Base-by-base conservation (phyloP, 1,284 basidiomycete genomes). In the Tilletia indica region DNA sequence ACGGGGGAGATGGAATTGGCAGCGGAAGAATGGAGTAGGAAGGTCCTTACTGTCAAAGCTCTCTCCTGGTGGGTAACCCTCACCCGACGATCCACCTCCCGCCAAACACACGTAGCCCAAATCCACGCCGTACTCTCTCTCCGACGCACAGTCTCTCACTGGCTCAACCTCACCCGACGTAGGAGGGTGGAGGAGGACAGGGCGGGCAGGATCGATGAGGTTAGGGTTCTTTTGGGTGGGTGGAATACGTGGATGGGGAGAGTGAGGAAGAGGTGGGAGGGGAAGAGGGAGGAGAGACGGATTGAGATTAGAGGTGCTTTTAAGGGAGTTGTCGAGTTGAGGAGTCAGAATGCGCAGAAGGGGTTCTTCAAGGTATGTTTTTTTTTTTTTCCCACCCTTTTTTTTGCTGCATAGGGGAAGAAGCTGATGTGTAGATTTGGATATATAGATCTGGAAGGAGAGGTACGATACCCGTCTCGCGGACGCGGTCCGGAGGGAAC, bases 51-150 rank as follows among this genome's bases (percentile, higher is more conserved):
- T 4, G 64, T 64, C 48, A 72, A 68, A 16, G 71, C 71, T 25
- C 48, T 79, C 31, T 69, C 71, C 0, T 79, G 78, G 78, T 79
- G 78, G 78, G 68, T 73, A n/a, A 61, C 76, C 1, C 66, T 74
- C 36, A 70, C 74, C 16, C 72, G 74, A 4, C 68, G 73, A 5
- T 70, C 72, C 51, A 67, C 67, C 4, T 70, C 72, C 19, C 70
- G 67, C 11, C 16, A 19, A 8, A 34, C 61, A 14, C 61, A 64
- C 61, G n/a, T 42, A 25, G 12, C 34, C 61, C 4, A 34, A 6
- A 42, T 64, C 34, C 31, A 34, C 16, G 21, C 12, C 3, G 5
- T 12, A 11, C 38, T 39, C 31, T 11, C 39, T 36, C 61, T 64
- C 61, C 31, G 38, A 11, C 61, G 61, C 61, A 38, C 34, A 11